Percentiles rank a stretch among this genome's conserved stretches.
phyloP scores from a whole-genome alignment of 352 stramenopile species.

The Phytophthora aleatoria region DNA sequence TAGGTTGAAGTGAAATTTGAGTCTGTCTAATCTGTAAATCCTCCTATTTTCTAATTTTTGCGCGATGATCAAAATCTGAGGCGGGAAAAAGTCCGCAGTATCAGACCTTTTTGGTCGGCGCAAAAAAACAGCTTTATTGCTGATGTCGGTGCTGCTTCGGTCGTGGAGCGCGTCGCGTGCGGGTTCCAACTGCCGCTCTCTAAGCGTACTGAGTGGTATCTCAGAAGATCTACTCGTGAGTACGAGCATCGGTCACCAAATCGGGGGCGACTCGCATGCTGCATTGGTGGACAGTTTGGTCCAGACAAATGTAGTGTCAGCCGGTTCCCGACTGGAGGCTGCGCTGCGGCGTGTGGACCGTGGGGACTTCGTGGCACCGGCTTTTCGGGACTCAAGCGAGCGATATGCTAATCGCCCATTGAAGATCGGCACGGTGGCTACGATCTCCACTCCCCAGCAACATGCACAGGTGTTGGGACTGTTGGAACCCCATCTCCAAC shows the following conservation, averaged over 20 bases:
- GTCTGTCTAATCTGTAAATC: too few relatives aligned
- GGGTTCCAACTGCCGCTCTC: slow-evolving; percentile 20
- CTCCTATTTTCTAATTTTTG: too few relatives aligned
- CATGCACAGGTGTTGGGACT: slow-evolving; percentile 78
- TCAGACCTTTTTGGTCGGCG: too few relatives aligned
- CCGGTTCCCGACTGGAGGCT: slow-evolving; percentile 59
- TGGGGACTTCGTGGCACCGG: slow-evolving; percentile 52
- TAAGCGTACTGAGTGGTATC: slow-evolving; percentile 74
- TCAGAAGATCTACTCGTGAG: slow-evolving; percentile 84
- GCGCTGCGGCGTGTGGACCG: slow-evolving; percentile 74
- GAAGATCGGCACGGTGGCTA: slow-evolving; percentile 79
- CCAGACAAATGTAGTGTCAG: slow-evolving; percentile 65
- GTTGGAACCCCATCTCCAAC: slow-evolving; percentile 68
- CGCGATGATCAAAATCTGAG: background rate
- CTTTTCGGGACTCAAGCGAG: slow-evolving; percentile 31
- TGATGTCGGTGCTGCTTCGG: slow-evolving; percentile 5
- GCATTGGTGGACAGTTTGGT: slow-evolving; percentile 82
- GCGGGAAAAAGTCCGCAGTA: background rate
- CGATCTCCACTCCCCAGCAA: slow-evolving; percentile 88
- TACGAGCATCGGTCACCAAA: slow-evolving; percentile 84
- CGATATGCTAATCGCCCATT: slow-evolving; percentile 79
- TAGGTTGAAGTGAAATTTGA: too few relatives aligned
- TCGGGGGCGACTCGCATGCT: slow-evolving; percentile 70
- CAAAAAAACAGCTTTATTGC: too few relatives aligned
- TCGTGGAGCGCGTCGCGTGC: slow-evolving; percentile 8